Evolutionary conservation across 768 basidiomycete species (phyloP), one percentile per base, ranked within the genome.

Genomic region (Tephrocybe sp.): DNA sequence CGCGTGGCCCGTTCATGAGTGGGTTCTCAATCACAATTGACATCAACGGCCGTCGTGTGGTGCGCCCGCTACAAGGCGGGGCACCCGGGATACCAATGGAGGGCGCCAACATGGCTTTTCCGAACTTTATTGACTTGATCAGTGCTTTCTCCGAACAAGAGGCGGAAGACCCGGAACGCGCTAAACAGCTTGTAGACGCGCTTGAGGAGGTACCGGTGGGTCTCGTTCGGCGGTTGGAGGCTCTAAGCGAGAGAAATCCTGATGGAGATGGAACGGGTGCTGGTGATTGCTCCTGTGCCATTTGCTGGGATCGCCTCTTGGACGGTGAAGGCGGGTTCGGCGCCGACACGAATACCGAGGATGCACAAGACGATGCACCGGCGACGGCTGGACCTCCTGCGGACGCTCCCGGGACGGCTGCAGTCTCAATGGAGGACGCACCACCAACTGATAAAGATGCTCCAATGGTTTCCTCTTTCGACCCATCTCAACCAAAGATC

Each of bases 221-320:
- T 4, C 66, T 91, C 5, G 77, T 89, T 12, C 72, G 78, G 58
- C 70, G 88, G 31, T 65, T 90, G 48, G 81, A 86, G 58, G 73
- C 79, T 44, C 73, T 78, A 2, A 69, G 69, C 8, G 70, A 65
- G 1, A 66, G 68, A 19, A 57, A 56, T 54, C 68, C 60, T 8
- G 61, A 66, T 13, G 69, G 63, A 10, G 66, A 65, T 2, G 60
- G 60, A 3, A 61, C 49, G 8, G 58, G 58, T 6, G 69, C 59
- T 18, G 64, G 71, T 0, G 76, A 75, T 52, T 64, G 68, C 9
- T 74, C 79, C 12, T 90, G 88, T 60, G 86, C 88, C 1, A 79
- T 90, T 38, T 91, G 88, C 61, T 89, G 85, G 86, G 88, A 90
- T 57, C 70, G 69, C 25, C 58, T 89, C 16, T 64, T 90, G 45